Conservation (phyloP, 2,329 filamentous ascomycete genomes). For the Emergomyces africanus region DNA sequence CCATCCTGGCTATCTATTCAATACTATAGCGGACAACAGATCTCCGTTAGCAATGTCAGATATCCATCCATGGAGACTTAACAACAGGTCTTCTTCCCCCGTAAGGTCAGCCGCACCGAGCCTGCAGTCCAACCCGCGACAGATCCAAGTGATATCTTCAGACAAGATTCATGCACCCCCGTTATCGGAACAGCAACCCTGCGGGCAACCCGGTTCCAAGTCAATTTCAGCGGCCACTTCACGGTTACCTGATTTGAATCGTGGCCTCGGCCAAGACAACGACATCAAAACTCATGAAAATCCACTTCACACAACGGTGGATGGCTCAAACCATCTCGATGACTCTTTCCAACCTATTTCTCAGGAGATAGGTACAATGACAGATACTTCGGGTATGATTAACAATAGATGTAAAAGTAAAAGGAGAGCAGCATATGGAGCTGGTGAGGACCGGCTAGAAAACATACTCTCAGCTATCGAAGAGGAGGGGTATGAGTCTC, state of each 20-base stretch:
- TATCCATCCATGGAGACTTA: background rate
- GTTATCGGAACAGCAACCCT: background rate
- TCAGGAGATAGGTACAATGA: background rate
- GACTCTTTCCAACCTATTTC: background rate
- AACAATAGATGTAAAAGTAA: background rate
- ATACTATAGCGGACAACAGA: background rate
- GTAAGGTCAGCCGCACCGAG: background rate
- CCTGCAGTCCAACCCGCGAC: background rate
- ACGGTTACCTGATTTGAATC: background rate
- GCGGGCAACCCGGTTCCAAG: background rate
- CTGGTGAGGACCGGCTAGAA: background rate
- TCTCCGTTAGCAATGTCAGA: background rate
- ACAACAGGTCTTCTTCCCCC: background rate
- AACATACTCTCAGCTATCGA: background rate
- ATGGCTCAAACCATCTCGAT: background rate
- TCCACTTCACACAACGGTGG: background rate
- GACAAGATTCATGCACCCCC: background rate
- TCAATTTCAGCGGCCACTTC: background rate
- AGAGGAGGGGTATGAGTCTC: background rate
- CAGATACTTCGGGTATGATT: background rate
- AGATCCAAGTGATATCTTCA: background rate
- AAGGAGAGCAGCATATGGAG: background rate
- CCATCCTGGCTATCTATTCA: too few relatives aligned
- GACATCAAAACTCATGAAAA: background rate
- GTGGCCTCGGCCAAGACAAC: background rate